Evolutionary conservation across 352 stramenopile genomes (phyloP), one percentile per base, ranked within the genome.

Genomic region (Detonula confervacea): DNA sequence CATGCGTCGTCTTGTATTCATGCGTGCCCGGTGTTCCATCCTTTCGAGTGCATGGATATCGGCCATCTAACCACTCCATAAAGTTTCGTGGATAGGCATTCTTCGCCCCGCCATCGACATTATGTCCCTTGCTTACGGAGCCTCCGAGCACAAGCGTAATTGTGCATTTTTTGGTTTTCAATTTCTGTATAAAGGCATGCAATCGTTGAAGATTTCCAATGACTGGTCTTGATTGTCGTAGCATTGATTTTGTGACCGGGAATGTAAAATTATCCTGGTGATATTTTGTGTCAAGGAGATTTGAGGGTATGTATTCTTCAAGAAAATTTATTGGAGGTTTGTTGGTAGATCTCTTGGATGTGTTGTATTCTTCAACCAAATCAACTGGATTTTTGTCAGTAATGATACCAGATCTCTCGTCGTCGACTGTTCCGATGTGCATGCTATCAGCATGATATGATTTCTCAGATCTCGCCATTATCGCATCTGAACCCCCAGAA

Each of bases 121-220:
- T 20, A 16, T 75, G 73, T 25, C 65, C 73, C 46, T 54, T 54
- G 2, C n/a, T 54, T 4, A 54, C 46, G 8, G 54, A 72, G 1
- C 76, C 76, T 47, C 76, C 76, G n/a, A 84, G 30, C 22, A 84
- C 72, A 14, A 84, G 49, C 0, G 76, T 49, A n/a, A 39, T 78
- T 29, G 76, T 84, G 62, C 76, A 84, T 64, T 84, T 20, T 18
- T 68, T 44, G 20, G 49, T 59, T 52, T 51, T 22, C 46, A 84
- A 33, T 62, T 84, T 84, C 33, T 39, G 35, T 11, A 84, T 59
- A 64, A 71, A 84, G 5, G 27, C 20, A 33, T 76, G 76, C 49
- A 84, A 51, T n/a, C 76, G 54, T 47, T 84, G 46, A 22, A n/a
- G 67, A 35, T 80, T 84, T 18, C 76, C 76, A n/a, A 77, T 73